Conservation (phyloP, 1,284 basidiomycete genomes). For the Ceratobasidium papillatum region DNA sequence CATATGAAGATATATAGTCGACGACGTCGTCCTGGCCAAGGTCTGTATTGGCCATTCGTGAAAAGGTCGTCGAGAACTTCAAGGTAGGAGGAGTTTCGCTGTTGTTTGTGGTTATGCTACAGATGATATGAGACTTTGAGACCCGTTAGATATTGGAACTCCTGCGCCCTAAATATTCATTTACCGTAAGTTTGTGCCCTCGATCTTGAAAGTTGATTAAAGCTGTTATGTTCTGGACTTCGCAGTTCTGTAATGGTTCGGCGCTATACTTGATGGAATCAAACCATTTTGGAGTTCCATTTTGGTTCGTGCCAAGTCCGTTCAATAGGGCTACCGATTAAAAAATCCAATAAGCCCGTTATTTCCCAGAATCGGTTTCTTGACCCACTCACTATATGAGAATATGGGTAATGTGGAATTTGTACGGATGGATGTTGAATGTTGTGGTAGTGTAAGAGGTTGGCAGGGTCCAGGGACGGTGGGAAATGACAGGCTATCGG, state of each 20-base stretch:
- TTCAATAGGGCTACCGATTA: background rate
- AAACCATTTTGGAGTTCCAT: constrained; percentile 23
- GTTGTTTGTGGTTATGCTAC: constrained; percentile 1
- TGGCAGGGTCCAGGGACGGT: constrained; percentile 35
- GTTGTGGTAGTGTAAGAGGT: constrained; percentile 24
- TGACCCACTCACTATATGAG: constrained; percentile 18
- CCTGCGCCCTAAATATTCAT: background rate
- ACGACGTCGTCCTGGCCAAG: constrained; percentile 33
- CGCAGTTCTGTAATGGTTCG: constrained; percentile 20
- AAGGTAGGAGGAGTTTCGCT: constrained; percentile 5
- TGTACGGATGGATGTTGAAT: constrained; percentile 27
- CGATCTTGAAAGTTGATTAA: constrained; percentile 36
- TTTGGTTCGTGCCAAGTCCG: constrained; percentile 20
- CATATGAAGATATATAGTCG: constrained; percentile 39
- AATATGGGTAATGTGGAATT: constrained; percentile 36
- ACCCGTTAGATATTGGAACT: background rate
- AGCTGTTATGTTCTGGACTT: constrained; percentile 35
- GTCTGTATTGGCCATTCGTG: constrained; percentile 39
- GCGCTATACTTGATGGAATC: constrained; percentile 21
- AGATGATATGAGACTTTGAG: constrained; percentile 22
- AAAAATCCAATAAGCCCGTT: background rate
- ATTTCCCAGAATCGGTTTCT: background rate
- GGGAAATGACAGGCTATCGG: constrained; percentile 15
- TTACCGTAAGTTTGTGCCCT: constrained; percentile 17
- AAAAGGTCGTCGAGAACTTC: constrained; percentile 38